Base-by-base conservation (phyloP, 495 filamentous ascomycete species). In the Pseudomonodictys pantanalensis region DNA sequence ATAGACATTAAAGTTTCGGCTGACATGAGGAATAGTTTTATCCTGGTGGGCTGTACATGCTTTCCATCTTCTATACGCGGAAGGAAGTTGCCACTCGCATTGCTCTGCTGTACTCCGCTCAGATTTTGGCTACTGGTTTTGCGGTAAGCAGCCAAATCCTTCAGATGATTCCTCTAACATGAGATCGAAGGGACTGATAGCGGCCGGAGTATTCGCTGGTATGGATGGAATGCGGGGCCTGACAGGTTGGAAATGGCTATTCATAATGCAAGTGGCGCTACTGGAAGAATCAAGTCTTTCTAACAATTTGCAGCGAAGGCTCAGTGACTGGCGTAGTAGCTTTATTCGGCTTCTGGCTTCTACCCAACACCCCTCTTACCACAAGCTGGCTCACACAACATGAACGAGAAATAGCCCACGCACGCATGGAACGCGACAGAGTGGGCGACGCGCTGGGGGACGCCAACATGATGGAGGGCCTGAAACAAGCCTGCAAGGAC, bases 351-450 rank as follows among this genome's bases (percentile, higher is more conserved):
- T 41, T 54, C 30, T 54, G 33, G 10, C 26, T 55, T 23, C 42
- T 62, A 1, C 58, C 58, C 20, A 43, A 62, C 52, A 43, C 43
- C 25, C 58, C 58, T 17, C 52, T 62, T 2, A 32, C 53, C 20
- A 56, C 58, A 15, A 23, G 51, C 15, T 62, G 58, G 58, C 20
- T 62, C 3, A 56, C 20, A 15, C 51, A 38, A 17, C 35, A 47
- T 18, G 58, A 62, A 25, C 47, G 48, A 1, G 25, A 52, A 24
- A 24, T 44, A 5, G 56, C 56, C 9, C 48, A 60, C 47, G 24
- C 5, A 26, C 56, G 56, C 23, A 41, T 41, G 38, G 38, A 41
- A 15, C 38, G 38, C 38, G 38, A 41, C 11, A 3, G 38, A 41
- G 44, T 47, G 5, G 20, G 22, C 20, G 44, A 47, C 44, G 4